Conservation (phyloP, 768 basidiomycete genomes). For the Mycena maculata region DNA sequence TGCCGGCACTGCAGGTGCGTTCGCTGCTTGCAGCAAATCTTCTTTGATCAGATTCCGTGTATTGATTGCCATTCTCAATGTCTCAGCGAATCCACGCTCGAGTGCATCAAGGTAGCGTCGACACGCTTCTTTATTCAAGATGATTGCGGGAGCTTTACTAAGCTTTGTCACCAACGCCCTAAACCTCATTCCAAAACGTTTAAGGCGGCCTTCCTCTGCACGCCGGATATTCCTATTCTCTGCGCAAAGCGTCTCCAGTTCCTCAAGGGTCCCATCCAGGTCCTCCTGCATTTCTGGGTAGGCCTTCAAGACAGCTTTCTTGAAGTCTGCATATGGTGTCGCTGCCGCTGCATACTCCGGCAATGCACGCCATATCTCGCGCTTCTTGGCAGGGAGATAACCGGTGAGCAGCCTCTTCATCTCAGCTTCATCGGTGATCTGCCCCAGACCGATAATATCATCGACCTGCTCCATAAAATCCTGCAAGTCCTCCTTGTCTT, state of each 20-base stretch:
- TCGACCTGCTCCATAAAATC: conserved; percentile 25
- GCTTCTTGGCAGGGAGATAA: conserved; percentile 15
- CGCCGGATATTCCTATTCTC: conserved; percentile 13
- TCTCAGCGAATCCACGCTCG: conserved; percentile 16
- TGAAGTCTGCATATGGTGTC: conserved; percentile 5
- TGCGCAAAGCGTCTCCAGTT: conserved; percentile 8
- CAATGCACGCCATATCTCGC: conserved; percentile 6
- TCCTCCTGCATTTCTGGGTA: conserved; percentile 22
- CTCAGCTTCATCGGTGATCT: conserved; percentile 15
- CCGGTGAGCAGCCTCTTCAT: conserved; percentile 17
- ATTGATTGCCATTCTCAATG: conserved; percentile 12
- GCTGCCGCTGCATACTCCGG: conserved; percentile 7
- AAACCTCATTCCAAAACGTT: conserved; percentile 14
- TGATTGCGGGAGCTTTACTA: conserved; percentile 5
- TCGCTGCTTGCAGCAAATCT: not conserved
- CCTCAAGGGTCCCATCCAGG: conserved; percentile 13
- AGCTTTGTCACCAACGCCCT: conserved; percentile 13
- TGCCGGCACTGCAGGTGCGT: not conserved
- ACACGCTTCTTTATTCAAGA: conserved; percentile 22
- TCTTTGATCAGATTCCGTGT: conserved; percentile 19
- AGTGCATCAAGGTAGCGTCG: conserved; percentile 17
- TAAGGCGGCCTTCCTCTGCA: conserved; percentile 12
- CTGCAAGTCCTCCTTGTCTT: conserved; percentile 22
- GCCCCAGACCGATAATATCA: conserved; percentile 7
- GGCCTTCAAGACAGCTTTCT: conserved; percentile 9